Percentiles rank a stretch among this genome's conserved stretches.
These are phyloP conservation scores for Hawksworthiomyces lignivorus DNA, from an alignment of 2,329 filamentous ascomycete genomes.

Conservation along the genomic window DNA sequence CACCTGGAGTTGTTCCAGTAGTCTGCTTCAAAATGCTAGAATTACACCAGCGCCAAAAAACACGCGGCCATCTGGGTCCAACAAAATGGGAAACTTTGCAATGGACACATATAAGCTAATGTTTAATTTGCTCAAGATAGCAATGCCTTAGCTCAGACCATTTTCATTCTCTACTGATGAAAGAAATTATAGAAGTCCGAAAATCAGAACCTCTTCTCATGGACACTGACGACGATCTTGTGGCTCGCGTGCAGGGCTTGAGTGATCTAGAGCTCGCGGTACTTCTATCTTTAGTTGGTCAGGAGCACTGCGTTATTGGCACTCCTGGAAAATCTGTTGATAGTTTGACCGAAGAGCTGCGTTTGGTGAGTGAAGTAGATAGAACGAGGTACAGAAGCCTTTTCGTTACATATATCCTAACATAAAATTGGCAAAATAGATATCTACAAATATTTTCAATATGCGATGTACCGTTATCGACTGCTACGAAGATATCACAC, in stretches of 20 bases:
- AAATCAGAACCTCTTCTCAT: too few relatives aligned
- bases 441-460: conserved; percentile 64
- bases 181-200: too few relatives aligned
- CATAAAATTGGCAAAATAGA: conserved; percentile 36
- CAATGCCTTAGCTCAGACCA: too few relatives aligned
- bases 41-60: too few relatives aligned
- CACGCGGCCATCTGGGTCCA: too few relatives aligned
- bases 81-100: too few relatives aligned
- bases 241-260: conserved; percentile 66
- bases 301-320: conserved; percentile 84
- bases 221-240: conserved; percentile 48
- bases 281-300: conserved; percentile 70
- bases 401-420: too few relatives aligned
- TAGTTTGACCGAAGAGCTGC: conserved; percentile 65
- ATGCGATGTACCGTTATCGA: conserved; percentile 62
- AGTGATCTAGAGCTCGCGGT: conserved; percentile 83
- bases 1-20: too few relatives aligned
- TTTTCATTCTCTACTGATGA: too few relatives aligned
- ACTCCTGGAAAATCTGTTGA: conserved; percentile 55
- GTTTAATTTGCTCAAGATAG: too few relatives aligned
- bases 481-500: conserved; percentile 64
- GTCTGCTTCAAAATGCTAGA: neutral
- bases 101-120: too few relatives aligned
- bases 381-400: too few relatives aligned
- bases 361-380: conserved; percentile 51